Conservation (phyloP, 1,139 yeast genomes). For the Candida buenavistaensis region DNA sequence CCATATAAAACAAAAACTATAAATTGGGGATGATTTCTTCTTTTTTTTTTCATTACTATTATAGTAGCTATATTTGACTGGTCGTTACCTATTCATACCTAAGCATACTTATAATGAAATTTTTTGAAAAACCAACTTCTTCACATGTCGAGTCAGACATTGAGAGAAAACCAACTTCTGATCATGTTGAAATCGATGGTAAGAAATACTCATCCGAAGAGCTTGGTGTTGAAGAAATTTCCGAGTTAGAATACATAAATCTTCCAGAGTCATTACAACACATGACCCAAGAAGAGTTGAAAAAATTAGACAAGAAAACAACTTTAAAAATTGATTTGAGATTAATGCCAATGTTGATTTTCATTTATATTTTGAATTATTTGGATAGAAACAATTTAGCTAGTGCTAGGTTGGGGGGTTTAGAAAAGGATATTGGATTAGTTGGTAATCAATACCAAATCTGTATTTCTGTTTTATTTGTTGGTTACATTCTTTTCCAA, state of each 20-base stretch:
- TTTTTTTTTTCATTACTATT: too few species aligned
- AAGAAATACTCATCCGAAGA: slow-evolving; percentile 7
- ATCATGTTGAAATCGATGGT: slow-evolving; percentile 10
- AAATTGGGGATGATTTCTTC: too few species aligned
- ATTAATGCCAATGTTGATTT: slow-evolving; percentile 55
- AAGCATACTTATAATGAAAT: too few species aligned
- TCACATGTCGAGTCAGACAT: slow-evolving; percentile 8
- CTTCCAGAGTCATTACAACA: slow-evolving; percentile 36
- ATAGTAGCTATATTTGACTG: too few species aligned
- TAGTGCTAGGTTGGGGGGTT: slow-evolving; percentile 59
- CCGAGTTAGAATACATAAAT: slow-evolving; percentile 13
- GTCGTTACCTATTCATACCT: too few species aligned
- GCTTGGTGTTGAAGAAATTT: slow-evolving; percentile 1
- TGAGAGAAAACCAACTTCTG: slow-evolving; percentile 9
- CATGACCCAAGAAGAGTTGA: slow-evolving; percentile 37
- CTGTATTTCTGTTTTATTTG: slow-evolving; percentile 56
- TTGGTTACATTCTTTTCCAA: slow-evolving; percentile 62
- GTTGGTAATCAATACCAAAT: slow-evolving; percentile 54
- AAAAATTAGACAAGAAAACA: slow-evolving; percentile 38
- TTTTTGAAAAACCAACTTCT: slow-evolving; percentile 8
- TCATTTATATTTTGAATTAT: slow-evolving; percentile 52
- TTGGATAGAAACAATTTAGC: slow-evolving; percentile 65
- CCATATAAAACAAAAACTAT: too few species aligned
- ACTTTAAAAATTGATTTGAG: slow-evolving; percentile 51
- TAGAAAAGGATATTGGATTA: slow-evolving; percentile 51